phyloP scores from a whole-genome alignment of 169 alveolate species.

The Theileria orientalis region DNA sequence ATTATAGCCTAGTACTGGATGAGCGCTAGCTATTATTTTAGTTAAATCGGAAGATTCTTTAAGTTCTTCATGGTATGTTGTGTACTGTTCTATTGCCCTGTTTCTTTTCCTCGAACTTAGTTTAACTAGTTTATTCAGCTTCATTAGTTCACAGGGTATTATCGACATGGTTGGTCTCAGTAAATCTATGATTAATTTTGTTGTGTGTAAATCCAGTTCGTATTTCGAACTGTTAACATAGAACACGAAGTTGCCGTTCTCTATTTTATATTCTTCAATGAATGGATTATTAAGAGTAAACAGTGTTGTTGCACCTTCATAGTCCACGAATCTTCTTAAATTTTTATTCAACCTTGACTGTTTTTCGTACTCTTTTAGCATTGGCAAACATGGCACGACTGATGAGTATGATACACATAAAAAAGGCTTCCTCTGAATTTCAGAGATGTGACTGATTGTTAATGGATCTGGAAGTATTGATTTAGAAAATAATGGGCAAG shows the following conservation, averaged over 20 bases:
- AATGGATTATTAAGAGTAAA: slow-evolving; percentile 1
- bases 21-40: background rate
- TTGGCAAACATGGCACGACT: slow-evolving; percentile 23
- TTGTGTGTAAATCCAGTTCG: slow-evolving; percentile 11
- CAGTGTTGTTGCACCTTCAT: slow-evolving; percentile 17
- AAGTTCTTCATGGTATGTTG: background rate
- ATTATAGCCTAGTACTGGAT: background rate
- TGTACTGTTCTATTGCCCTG: background rate
- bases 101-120: slow-evolving; percentile 18
- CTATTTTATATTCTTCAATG: background rate
- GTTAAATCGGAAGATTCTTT: background rate
- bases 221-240: slow-evolving; percentile 15
- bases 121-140: background rate
- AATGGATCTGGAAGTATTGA: slow-evolving; percentile 32
- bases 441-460: background rate
- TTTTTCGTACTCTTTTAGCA: slow-evolving; percentile 7
- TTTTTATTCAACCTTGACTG: background rate
- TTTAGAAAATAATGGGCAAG: slow-evolving; percentile 20
- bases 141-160: slow-evolving; percentile 6
- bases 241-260: background rate
- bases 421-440: slow-evolving; percentile 19
- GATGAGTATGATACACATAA: slow-evolving; percentile 24
- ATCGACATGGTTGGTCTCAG: slow-evolving; percentile 9
- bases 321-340: slow-evolving; percentile 20
- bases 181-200: slow-evolving; percentile 6